Conservation (phyloP, 83 land plant species). For the Diphasiastrum complanatum region DNA sequence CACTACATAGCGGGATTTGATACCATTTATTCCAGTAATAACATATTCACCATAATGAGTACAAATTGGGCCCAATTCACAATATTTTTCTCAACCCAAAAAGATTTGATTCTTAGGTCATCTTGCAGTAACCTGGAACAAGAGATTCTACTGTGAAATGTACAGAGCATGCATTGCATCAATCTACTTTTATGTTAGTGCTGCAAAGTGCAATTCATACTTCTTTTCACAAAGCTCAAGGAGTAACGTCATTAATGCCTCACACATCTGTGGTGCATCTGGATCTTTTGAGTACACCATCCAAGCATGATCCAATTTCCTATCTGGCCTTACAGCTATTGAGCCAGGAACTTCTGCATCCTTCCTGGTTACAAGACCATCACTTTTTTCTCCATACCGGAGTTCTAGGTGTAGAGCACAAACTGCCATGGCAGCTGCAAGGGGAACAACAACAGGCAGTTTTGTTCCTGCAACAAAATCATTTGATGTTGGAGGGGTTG, state of each 20-base stretch:
- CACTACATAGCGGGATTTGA: too few relatives aligned
- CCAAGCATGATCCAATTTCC: constrained; percentile 14
- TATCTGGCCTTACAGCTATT: constrained; percentile 5
- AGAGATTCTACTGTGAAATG: too few relatives aligned
- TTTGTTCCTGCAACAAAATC: neutral
- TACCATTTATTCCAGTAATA: too few relatives aligned
- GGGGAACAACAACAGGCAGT: constrained; percentile 11
- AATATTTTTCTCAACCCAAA: too few relatives aligned
- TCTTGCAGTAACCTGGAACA: too few relatives aligned
- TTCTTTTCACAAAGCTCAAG: too few relatives aligned
- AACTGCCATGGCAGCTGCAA: constrained; percentile 13
- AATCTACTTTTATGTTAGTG: too few relatives aligned
- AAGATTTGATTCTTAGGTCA: too few relatives aligned
- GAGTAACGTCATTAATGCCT: constrained; percentile 10
- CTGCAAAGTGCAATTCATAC: too few relatives aligned
- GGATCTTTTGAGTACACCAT: constrained; percentile 13
- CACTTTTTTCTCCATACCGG: constrained; percentile 8
- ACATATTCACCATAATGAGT: too few relatives aligned
- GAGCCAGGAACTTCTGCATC: constrained; percentile 16
- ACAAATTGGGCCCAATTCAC: too few relatives aligned
- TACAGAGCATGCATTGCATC: too few relatives aligned
- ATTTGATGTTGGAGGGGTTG: neutral
- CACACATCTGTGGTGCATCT: constrained; percentile 8
- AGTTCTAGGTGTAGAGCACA: constrained; percentile 12
- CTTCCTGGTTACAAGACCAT: constrained; percentile 10